Evolutionary conservation across 2,329 filamentous ascomycete species (phyloP).

Genomic region (Colletotrichum shisoi): DNA sequence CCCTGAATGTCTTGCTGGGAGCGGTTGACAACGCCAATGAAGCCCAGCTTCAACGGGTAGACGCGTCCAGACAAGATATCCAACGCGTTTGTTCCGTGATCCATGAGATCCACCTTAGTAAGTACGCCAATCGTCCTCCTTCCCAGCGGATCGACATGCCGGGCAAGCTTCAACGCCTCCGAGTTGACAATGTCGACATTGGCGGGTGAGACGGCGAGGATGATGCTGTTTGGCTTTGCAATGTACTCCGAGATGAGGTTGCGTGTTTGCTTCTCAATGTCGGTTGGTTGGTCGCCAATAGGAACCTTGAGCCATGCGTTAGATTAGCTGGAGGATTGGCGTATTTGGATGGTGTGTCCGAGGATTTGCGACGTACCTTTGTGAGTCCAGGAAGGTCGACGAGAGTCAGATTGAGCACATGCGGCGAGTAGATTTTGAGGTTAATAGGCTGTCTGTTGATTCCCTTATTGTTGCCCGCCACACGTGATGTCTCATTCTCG

Average conservation of each 20-base stretch:
- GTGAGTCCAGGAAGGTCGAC: constrained; percentile 96
- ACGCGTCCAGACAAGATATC: constrained; percentile 98
- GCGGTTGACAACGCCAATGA: constrained; percentile 97
- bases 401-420: constrained; percentile 93
- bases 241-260: constrained; percentile 98
- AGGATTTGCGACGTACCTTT: constrained; percentile 67
- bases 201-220: constrained; percentile 93
- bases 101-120: constrained; percentile 97
- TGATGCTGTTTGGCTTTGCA: constrained; percentile 97
- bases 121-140: constrained; percentile 95
- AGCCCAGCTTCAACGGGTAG: constrained; percentile 94
- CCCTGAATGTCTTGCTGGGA: constrained; percentile 98
- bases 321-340: constrained; percentile 10
- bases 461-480: constrained; percentile 93
- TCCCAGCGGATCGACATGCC: constrained; percentile 94
- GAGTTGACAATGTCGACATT: constrained; percentile 99
- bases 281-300: constrained; percentile 94
- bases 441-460: constrained; percentile 98
- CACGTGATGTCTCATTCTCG: constrained; percentile 92
- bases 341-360: neutral
- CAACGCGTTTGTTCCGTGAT: constrained; percentile 95
- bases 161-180: constrained; percentile 92
- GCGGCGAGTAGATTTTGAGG: constrained; percentile 96
- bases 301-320: constrained; percentile 69
- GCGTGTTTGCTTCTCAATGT: constrained; percentile 98